Evolutionary conservation across 2,329 filamentous ascomycete genomes (phyloP), one percentile per base, ranked within the genome.

Genomic region (Xylaria sp.): DNA sequence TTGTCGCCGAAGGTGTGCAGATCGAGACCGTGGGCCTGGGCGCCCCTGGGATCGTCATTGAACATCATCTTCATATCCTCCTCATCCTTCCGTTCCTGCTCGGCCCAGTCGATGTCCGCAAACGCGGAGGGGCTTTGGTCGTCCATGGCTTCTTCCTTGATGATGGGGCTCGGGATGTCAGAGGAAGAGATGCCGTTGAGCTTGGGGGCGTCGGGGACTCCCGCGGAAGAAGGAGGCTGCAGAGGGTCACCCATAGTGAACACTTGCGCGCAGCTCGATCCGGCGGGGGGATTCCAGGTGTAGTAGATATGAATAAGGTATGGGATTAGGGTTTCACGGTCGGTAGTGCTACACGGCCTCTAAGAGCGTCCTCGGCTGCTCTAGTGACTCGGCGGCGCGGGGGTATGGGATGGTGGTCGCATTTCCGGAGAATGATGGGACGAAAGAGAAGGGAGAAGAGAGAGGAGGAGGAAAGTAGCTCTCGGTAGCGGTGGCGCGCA

Each of bases 31-130:
- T 82, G 79, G 32, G 80, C 81, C 37, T 83, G 79, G 34, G 84
- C 60, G 32, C 23, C 34, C 63, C 82, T 80, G 60, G 79, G 80
- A 28, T 87, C 84, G 73, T 89, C 86, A 39, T 89, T 86, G 34
- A 80, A 83, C 67, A 86, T 80, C 70, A 85, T 80, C 69, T 76
- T 76, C 70, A 82, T 81, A 23, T 80, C 79, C 34, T 80, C 78
- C n/a, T 80, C 76, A 50, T 79, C 76, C 54, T 73, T 68, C 46
- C 72, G 71, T 39, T 73, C 76, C 65, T 78, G 77, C 58, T 71
- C 68, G 50, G 70, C 72, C 77, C 77, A 78, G 71, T 78, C 75
- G 41, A 77, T 76, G 37, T 72, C 59, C 20, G 71, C 57, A 28
- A 77, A 74, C 4, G 73, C 58, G 15, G 70, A 55, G 34, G 69